These are phyloP conservation scores for Aspergillus sp. DNA, from an alignment of 2,329 filamentous ascomycete species.

Conservation along the genomic window DNA sequence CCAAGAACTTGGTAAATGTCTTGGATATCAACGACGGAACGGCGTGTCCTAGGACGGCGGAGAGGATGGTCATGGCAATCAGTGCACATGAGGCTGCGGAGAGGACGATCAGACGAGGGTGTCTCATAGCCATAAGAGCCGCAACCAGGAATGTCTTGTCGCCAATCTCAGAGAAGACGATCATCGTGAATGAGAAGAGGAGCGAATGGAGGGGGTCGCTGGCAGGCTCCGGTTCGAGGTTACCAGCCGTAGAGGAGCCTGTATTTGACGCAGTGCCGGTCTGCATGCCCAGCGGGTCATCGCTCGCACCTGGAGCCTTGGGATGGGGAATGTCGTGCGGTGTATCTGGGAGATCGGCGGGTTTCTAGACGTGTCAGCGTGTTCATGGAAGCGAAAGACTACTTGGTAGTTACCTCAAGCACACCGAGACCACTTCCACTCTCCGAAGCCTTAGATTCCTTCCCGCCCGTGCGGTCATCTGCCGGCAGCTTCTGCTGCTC, in stretches of 20 bases:
- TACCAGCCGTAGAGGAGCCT: constrained; percentile 8
- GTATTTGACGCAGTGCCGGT: constrained; percentile 25
- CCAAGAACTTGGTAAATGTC: constrained; percentile 78
- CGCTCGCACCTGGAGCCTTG: constrained; percentile 43
- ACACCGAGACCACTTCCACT: constrained; percentile 38
- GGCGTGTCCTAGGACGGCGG: constrained; percentile 82
- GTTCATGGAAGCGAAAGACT: background rate
- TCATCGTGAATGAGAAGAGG: constrained; percentile 90
- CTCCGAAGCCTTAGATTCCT: constrained; percentile 32
- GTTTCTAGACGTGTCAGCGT: constrained; percentile 52
- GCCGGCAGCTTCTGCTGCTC: constrained; percentile 60
- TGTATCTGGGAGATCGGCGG: constrained; percentile 67
- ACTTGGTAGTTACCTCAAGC: constrained; percentile 44
- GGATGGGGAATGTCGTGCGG: constrained; percentile 63
- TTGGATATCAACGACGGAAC: constrained; percentile 86
- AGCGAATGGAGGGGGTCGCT: constrained; percentile 81
- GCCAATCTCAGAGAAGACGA: constrained; percentile 89
- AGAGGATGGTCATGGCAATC: constrained; percentile 88
- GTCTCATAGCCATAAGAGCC: constrained; percentile 98
- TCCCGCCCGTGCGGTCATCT: constrained; percentile 25
- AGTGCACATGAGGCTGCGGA: constrained; percentile 87
- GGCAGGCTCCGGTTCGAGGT: constrained; percentile 34
- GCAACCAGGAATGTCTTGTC: constrained; percentile 98
- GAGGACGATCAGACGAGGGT: constrained; percentile 86
- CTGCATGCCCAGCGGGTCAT: constrained; percentile 22